Percentiles rank a stretch among this genome's conserved stretches.
phyloP scores from a whole-genome alignment of 345 rosid species.

The Psidium guajava region DNA sequence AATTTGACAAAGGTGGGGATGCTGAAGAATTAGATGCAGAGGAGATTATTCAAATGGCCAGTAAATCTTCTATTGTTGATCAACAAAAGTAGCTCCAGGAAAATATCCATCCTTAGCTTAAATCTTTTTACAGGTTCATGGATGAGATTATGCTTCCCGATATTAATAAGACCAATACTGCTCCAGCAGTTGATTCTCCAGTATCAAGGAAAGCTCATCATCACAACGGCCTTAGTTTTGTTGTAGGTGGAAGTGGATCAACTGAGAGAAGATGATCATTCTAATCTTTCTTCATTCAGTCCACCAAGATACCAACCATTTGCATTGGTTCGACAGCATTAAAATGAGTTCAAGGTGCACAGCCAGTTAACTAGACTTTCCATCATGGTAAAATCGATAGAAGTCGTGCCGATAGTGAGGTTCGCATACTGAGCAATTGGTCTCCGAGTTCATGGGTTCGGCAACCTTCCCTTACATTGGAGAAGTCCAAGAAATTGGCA shows the following conservation, averaged over 20 bases:
- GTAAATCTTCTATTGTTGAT: conserved; percentile 56
- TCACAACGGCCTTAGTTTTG: conserved; percentile 73
- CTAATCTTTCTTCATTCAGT: too few species aligned
- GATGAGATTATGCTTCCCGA: conserved; percentile 51
- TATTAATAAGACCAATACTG: conserved; percentile 5
- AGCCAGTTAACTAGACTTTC: too few species aligned
- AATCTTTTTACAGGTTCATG: conserved; percentile 45
- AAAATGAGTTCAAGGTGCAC: too few species aligned
- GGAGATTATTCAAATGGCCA: conserved; percentile 73
- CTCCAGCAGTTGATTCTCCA: conserved; percentile 6
- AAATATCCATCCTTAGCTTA: conserved; percentile 55
- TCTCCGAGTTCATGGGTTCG: too few species aligned
- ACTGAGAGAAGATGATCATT: conserved; percentile 9
- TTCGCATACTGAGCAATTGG: too few species aligned
- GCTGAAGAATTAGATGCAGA: conserved; percentile 79
- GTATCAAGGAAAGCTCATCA: conserved; percentile 23
- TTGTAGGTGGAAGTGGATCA: conserved; percentile 38
- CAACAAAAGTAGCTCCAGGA: conserved; percentile 82
- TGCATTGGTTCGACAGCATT: too few species aligned
- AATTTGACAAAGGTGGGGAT: conserved; percentile 71
- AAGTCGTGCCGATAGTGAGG: too few species aligned
- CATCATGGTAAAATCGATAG: too few species aligned
- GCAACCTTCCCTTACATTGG: too few species aligned
- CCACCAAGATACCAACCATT: too few species aligned
- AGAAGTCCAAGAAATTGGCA: too few species aligned